Evolutionary conservation across 768 basidiomycete genomes (phyloP).

Genomic region (Gloeophyllum trabeum): DNA sequence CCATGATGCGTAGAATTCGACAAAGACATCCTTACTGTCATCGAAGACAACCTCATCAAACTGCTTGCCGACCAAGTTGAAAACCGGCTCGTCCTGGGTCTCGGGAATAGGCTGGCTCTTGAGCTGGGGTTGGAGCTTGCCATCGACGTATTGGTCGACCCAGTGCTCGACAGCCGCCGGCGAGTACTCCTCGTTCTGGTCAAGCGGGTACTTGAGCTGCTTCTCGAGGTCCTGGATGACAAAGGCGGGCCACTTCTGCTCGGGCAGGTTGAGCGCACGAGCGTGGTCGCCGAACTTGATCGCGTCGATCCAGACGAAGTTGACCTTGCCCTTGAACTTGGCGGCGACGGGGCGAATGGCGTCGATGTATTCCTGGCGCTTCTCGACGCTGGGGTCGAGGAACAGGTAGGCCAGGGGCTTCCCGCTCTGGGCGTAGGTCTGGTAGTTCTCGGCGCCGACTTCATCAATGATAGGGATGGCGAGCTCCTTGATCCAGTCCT

Average conservation of each 20-base stretch:
- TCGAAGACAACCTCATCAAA: constrained; percentile 84
- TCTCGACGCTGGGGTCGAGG: constrained; percentile 65
- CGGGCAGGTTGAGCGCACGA: constrained; percentile 80
- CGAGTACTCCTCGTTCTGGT: constrained; percentile 54
- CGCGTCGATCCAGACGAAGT: constrained; percentile 98
- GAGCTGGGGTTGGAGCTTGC: constrained; percentile 69
- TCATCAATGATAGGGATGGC: constrained; percentile 85
- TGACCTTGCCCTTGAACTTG: constrained; percentile 75
- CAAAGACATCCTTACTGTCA: constrained; percentile 86
- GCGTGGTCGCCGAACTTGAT: constrained; percentile 93
- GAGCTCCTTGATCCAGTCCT: constrained; percentile 73
- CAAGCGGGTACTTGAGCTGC: constrained; percentile 85
- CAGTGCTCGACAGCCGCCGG: constrained; percentile 44
- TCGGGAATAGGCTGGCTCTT: constrained; percentile 87
- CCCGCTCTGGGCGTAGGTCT: constrained; percentile 63
- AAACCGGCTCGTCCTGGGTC: constrained; percentile 73
- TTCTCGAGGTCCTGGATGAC: constrained; percentile 80
- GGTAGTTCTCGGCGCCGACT: constrained; percentile 91
- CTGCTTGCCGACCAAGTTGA: constrained; percentile 74
- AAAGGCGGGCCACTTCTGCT: constrained; percentile 86
- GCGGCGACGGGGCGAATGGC: constrained; percentile 67
- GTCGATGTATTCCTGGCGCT: constrained; percentile 54
- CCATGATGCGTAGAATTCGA: constrained; percentile 98
- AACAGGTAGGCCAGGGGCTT: constrained; percentile 95
- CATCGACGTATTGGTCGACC: constrained; percentile 55